Conservation (phyloP, 768 basidiomycete species). For the Crassisporium funariophilum region DNA sequence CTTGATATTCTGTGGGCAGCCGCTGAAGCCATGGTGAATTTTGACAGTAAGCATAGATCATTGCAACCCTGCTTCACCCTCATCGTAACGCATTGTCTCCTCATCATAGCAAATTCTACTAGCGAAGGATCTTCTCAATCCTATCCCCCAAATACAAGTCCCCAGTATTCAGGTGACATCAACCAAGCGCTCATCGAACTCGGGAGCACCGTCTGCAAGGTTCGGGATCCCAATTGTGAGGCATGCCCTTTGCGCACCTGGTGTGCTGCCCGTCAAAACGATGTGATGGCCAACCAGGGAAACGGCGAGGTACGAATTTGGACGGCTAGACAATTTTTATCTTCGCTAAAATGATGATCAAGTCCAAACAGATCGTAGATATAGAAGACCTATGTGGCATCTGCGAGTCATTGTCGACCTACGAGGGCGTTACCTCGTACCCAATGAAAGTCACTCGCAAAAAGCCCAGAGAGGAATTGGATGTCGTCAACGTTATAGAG, state of each 20-base stretch:
- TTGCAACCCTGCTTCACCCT: not conserved
- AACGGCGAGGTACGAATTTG: conserved; percentile 11
- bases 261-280: conserved; percentile 63
- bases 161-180: conserved; percentile 72
- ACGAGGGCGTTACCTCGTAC: conserved; percentile 62
- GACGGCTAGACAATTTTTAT: conserved; percentile 2
- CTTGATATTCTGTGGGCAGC: conserved; percentile 83
- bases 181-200: conserved; percentile 96
- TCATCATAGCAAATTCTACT: not conserved
- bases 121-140: conserved; percentile 7
- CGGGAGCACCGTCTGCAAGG: conserved; percentile 91
- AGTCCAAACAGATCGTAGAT: conserved; percentile 40
- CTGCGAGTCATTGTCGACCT: conserved; percentile 58
- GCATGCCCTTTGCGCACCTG: conserved; percentile 69
- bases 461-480: conserved; percentile 81
- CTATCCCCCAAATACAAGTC: conserved; percentile 17
- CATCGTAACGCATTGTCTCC: not conserved
- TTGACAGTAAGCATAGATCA: conserved; percentile 20
- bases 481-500: conserved; percentile 84
- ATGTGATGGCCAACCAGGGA: conserved; percentile 6
- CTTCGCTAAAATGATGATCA: conserved; percentile 6
- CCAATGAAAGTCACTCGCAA: conserved; percentile 88
- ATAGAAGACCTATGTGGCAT: conserved; percentile 78
- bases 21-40: conserved; percentile 68
- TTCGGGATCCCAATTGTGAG: conserved; percentile 73